Evolutionary conservation across 1,284 basidiomycete genomes (phyloP).

Genomic region (Chiua sp.): DNA sequence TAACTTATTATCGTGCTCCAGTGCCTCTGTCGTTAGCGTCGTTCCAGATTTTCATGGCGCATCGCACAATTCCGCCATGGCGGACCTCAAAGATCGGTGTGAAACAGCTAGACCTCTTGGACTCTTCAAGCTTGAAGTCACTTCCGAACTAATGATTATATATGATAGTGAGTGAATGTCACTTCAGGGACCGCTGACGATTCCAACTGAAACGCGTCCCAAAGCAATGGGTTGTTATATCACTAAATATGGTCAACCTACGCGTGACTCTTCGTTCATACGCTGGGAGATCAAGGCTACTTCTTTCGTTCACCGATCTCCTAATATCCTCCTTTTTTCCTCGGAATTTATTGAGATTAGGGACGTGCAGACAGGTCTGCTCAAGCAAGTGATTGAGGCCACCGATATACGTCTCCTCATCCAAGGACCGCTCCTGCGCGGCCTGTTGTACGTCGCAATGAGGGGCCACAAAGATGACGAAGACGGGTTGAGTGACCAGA

Average conservation of each 20-base stretch:
- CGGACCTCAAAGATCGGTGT: constrained; percentile 62
- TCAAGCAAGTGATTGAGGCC: constrained; percentile 78
- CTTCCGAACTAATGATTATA: constrained; percentile 66
- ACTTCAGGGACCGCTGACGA: too few species aligned
- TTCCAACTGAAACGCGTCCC: not conserved
- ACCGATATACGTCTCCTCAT: constrained; percentile 66
- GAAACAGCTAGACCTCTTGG: constrained; percentile 68
- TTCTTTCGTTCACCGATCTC: constrained; percentile 62
- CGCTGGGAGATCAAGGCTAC: constrained; percentile 75
- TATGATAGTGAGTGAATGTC: constrained; percentile 65
- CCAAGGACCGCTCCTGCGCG: constrained; percentile 40
- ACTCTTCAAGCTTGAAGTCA: constrained; percentile 58
- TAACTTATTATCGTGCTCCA: constrained; percentile 24
- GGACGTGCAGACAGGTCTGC: constrained; percentile 59
- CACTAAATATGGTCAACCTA: constrained; percentile 67
- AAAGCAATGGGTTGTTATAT: constrained; percentile 74
- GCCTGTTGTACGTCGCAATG: constrained; percentile 65
- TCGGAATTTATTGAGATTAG: constrained; percentile 76
- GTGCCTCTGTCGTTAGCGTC: constrained; percentile 48
- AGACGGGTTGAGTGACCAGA: constrained; percentile 59
- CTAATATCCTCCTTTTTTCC: constrained; percentile 73
- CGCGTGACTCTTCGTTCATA: constrained; percentile 63
- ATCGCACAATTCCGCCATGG: constrained; percentile 46
- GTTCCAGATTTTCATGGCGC: constrained; percentile 67
- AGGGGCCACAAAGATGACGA: constrained; percentile 58